Evolutionary conservation across 495 filamentous ascomycete species (phyloP), one percentile per base, ranked within the genome.

Genomic region (Thozetella sp.): DNA sequence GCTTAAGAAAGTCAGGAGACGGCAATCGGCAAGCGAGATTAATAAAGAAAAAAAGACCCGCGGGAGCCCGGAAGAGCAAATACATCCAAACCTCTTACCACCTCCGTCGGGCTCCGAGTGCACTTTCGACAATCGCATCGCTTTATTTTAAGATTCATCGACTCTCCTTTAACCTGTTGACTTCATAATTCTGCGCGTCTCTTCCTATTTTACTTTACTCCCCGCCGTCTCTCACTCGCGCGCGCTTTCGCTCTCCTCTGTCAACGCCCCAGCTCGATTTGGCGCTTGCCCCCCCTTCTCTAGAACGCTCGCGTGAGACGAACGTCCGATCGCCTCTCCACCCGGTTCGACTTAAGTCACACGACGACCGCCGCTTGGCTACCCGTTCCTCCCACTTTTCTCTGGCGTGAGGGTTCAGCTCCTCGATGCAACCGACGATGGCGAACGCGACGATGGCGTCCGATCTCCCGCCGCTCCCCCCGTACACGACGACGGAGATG

Each of bases 401-500:
- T n/a, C n/a, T n/a, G n/a, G n/a, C n/a, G n/a, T n/a, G n/a, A n/a
- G n/a, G n/a, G n/a, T n/a, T n/a, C n/a, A n/a, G n/a, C n/a, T n/a
- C n/a, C n/a, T n/a, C n/a, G n/a, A n/a, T n/a, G n/a, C n/a, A n/a
- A n/a, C n/a, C n/a, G n/a, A 63, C 69, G 58, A 84, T 83, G 76
- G 66, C 76, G 25, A 83, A 82, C 67, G 46, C 66, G 22, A 78
- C 78, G 23, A 24, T 73, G 37, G 60, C 67, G 45, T 70, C 73
- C 54, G 75, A 68, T 59, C 83, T 97, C 40, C 93, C 93, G 57
- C 91, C 92, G 25, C 85, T 96, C 23, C 91, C 93, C 30, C 71
- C 82, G 22, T 95, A 93, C 75, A 85, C 84, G 25, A 72, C 91
- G 19, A 76, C 76, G 51, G 86, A 87, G 9, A 85, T 88, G 25